Base-by-base conservation (phyloP, 371 early-diverging fungal genomes). In the Mortierella sp. region DNA sequence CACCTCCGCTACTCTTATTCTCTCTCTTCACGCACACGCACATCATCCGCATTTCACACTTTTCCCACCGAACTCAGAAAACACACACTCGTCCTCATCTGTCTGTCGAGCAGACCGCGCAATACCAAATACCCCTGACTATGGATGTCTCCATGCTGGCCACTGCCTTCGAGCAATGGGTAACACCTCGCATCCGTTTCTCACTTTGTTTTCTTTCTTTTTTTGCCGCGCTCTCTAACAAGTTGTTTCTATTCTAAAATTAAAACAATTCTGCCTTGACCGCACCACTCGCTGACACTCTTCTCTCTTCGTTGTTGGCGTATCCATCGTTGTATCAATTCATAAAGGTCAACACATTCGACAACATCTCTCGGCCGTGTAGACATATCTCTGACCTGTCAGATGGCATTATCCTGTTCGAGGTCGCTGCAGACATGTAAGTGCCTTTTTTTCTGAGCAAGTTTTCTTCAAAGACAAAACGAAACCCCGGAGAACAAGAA, bases 351-450 rank as follows among this genome's bases (percentile, higher is more conserved):
- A 94, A 93, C 77, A 91, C 95, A 9, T 94, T 94, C 80, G 89
- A 86, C n/a, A 74, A 82, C 82, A 87, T 95, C 68, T 91, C 93
- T 61, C 89, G 92, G 48, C 85, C 83, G 22, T 90, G 92, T 68
- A 83, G 80, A 40, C 85, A 87, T 69, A 87, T 94, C 68, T 86
- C 88, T 64, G 97, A 97, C 85, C 90, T 97, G 39, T 88, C 91
- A 40, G 95, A 96, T 82, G 95, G 96, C 67, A 91, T 91, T 52
- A 88, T 92, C 13, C 85, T 97, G 26, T 93, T 93, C 72, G 97
- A 96, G 85, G 91, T 97, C 45, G 89, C 95, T 19, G 90, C 92
- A 6, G 92, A 95, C 70, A 94, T 97, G 97, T 96, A 93, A 90
- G 91, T 64, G 31, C 26, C 22, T 13, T 13, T n/a, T 58, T 10